These are phyloP conservation scores for Mortierella sp. DNA, from an alignment of 371 early-diverging fungal species.

Conservation along the genomic window DNA sequence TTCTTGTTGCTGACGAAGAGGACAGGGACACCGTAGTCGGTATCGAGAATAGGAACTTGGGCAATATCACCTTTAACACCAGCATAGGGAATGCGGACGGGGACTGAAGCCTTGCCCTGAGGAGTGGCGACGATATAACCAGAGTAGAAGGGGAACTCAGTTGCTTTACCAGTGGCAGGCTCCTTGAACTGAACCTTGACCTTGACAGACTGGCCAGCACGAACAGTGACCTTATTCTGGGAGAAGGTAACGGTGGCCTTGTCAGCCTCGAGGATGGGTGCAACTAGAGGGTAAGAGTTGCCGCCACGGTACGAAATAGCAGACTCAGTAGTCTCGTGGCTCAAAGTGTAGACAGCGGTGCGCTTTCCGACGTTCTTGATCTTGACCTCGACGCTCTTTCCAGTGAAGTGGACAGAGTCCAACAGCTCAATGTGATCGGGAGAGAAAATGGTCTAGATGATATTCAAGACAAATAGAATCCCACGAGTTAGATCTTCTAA, in stretches of 20 bases:
- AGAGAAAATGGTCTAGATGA: constrained; percentile 48
- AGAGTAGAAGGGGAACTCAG: constrained; percentile 54
- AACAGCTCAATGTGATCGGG: constrained; percentile 76
- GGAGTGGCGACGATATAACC: constrained; percentile 50
- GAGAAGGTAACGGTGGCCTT: constrained; percentile 56
- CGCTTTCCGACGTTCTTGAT: constrained; percentile 71
- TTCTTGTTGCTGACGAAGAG: constrained; percentile 16
- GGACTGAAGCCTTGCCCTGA: constrained; percentile 22
- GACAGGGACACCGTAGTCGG: constrained; percentile 17
- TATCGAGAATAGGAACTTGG: constrained; percentile 62
- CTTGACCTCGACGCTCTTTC: constrained; percentile 61
- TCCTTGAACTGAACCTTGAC: constrained; percentile 59
- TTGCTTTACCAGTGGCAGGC: constrained; percentile 59
- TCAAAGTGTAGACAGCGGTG: constrained; percentile 63
- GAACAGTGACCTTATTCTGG: constrained; percentile 43
- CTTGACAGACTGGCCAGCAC: constrained; percentile 57
- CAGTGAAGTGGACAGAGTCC: constrained; percentile 62
- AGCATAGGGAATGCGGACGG: constrained; percentile 65
- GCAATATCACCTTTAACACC: constrained; percentile 64
- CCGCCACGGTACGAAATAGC: constrained; percentile 48
- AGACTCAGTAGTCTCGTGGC: constrained; percentile 60
- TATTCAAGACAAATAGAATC: too few species aligned
- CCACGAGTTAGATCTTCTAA: too few species aligned
- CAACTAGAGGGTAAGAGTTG: constrained; percentile 41
- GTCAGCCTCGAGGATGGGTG: constrained; percentile 50